Evolutionary conservation across 2,329 filamentous ascomycete species (phyloP).

Genomic region (Didymosphaeria variabile): DNA sequence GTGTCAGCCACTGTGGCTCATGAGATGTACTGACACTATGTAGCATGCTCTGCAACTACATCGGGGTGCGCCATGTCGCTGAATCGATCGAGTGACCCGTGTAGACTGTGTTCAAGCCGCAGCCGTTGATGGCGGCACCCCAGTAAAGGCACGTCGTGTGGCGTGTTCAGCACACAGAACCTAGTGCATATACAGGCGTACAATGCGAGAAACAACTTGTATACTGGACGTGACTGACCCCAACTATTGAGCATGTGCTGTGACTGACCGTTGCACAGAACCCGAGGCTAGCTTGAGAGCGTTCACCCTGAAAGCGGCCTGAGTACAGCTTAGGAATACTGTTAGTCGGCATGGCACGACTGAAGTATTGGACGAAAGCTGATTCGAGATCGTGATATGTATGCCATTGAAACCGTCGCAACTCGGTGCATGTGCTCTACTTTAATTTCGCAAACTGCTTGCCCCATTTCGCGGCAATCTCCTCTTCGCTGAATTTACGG

Average conservation of each 20-base stretch:
- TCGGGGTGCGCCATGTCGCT: slow-evolving; percentile 3
- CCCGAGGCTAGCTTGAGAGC: neutral
- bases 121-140: neutral
- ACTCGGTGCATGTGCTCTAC: slow-evolving; percentile 18
- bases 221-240: neutral
- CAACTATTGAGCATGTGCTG: neutral
- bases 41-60: slow-evolving; percentile 7
- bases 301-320: neutral
- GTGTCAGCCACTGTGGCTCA: neutral
- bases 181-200: slow-evolving; percentile 1
- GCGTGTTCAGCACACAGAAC: slow-evolving; percentile 1
- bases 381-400: neutral
- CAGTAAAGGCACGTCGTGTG: neutral
- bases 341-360: neutral
- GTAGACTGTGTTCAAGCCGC: neutral
- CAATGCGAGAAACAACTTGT: slow-evolving; percentile 1
- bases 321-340: neutral
- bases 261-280: neutral
- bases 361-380: neutral
- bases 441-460: slow-evolving; percentile 44
- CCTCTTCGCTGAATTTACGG: slow-evolving; percentile 70
- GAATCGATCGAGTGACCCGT: neutral
- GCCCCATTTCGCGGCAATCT: slow-evolving; percentile 68
- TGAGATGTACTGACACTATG: neutral
- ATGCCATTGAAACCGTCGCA: neutral